phyloP scores from a whole-genome alignment of 257 asterid species.

The Striga asiatica region DNA sequence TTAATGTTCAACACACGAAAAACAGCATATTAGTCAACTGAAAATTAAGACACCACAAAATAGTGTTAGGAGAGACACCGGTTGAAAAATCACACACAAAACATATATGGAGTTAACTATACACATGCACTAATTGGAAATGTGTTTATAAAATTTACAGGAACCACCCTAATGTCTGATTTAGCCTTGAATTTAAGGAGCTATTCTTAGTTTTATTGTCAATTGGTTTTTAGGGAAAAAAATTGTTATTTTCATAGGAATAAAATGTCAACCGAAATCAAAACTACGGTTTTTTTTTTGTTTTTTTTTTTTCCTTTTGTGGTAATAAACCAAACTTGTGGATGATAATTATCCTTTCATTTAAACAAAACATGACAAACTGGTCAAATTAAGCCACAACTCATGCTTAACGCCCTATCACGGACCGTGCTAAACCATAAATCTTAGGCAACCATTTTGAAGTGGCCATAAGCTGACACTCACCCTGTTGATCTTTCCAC shows the following conservation, averaged over 20 bases:
- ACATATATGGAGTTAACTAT: background rate
- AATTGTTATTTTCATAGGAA: no score
- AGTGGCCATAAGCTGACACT: conserved; percentile 22
- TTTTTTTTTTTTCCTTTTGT: no score
- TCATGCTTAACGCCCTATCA: background rate
- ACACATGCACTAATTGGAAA: no score
- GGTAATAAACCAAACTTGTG: no score
- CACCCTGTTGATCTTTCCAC: conserved; percentile 97
- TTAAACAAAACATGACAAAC: background rate
- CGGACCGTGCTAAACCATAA: conserved; percentile 6
- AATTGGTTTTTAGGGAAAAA: no score
- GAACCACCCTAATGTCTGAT: no score
- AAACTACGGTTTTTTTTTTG: background rate
- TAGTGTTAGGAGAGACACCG: background rate
- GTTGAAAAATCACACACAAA: background rate
- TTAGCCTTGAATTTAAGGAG: no score
- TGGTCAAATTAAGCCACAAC: background rate
- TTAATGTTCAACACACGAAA: conserved; percentile 12
- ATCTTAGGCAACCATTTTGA: background rate
- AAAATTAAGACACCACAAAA: background rate
- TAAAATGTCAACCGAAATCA: background rate
- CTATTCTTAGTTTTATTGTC: no score
- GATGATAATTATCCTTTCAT: background rate
- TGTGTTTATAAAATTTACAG: no score
- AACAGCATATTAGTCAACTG: conserved; percentile 8